Evolutionary conservation across 345 rosid genomes (phyloP).

Genomic region (Gossypium arboreum): DNA sequence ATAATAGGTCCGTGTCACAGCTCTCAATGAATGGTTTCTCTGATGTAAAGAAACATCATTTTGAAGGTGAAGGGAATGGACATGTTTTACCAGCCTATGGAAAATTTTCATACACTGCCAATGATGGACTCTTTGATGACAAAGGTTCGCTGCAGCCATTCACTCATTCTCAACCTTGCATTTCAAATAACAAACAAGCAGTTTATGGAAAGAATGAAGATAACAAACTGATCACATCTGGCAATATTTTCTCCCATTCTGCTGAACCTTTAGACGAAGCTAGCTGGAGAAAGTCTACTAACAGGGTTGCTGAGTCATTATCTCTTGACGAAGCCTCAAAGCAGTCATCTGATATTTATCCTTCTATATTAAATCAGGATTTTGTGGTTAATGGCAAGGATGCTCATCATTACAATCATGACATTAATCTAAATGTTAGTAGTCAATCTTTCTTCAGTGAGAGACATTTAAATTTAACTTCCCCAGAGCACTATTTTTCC

Average conservation of each 20-base stretch:
- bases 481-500: slow-evolving; percentile 30
- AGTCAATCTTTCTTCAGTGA: slow-evolving; percentile 17
- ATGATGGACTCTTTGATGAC: slow-evolving; percentile 25
- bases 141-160: slow-evolving; percentile 23
- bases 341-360: slow-evolving; percentile 26
- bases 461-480: slow-evolving; percentile 26
- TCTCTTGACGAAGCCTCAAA: slow-evolving; percentile 32
- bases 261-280: slow-evolving; percentile 24
- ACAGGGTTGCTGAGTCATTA: slow-evolving; percentile 21
- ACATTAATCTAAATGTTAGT: slow-evolving; percentile 26
- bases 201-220: slow-evolving; percentile 25
- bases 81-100: slow-evolving; percentile 27
- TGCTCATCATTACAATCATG: slow-evolving; percentile 27
- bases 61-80: slow-evolving; percentile 31
- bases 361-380: slow-evolving; percentile 21
- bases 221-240: slow-evolving; percentile 23
- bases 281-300: slow-evolving; percentile 16
- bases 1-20: slow-evolving; percentile 32
- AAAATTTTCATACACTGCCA: slow-evolving; percentile 27
- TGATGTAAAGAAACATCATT: slow-evolving; percentile 28
- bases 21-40: slow-evolving; percentile 28
- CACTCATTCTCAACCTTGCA: slow-evolving; percentile 23
- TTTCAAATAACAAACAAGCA: slow-evolving; percentile 22
- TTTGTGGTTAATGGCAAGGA: slow-evolving; percentile 17
- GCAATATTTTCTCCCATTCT: slow-evolving; percentile 27